Percentiles rank a stretch among this genome's conserved stretches.
Conservation (phyloP, 179 eudicot species). For the Beta macrorhiza region DNA sequence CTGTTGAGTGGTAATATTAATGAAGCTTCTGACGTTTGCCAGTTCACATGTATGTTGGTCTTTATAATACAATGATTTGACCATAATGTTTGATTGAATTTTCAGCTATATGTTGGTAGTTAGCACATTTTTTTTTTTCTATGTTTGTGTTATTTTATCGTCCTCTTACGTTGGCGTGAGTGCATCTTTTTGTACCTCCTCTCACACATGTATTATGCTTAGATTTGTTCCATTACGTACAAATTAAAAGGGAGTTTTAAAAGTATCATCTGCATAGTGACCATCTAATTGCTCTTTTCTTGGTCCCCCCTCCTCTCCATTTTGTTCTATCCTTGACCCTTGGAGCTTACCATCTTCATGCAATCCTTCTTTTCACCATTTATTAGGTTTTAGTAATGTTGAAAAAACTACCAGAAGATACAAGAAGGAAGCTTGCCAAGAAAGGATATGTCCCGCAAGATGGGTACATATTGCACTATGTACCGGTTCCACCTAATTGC, state of each 20-base stretch:
- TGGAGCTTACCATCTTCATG: background rate
- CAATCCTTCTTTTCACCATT: background rate
- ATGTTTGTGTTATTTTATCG: background rate
- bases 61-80: background rate
- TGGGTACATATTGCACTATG: constrained; percentile 66
- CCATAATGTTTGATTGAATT: background rate
- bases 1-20: background rate
- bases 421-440: constrained; percentile 60
- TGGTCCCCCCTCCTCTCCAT: background rate
- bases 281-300: background rate
- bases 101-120: background rate
- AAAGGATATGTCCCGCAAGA: constrained; percentile 87
- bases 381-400: constrained; percentile 65
- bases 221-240: background rate
- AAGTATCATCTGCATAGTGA: background rate
- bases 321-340: background rate
- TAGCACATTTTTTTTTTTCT: background rate
- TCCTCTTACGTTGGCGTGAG: background rate
- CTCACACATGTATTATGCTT: background rate
- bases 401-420: constrained; percentile 63
- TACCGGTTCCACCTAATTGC: constrained; percentile 96
- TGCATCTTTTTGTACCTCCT: background rate
- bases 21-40: background rate
- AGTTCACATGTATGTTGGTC: background rate
- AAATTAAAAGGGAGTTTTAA: background rate